Conservation (phyloP, 2,329 filamentous ascomycete species). For the Xylariomycetidae sp. region DNA sequence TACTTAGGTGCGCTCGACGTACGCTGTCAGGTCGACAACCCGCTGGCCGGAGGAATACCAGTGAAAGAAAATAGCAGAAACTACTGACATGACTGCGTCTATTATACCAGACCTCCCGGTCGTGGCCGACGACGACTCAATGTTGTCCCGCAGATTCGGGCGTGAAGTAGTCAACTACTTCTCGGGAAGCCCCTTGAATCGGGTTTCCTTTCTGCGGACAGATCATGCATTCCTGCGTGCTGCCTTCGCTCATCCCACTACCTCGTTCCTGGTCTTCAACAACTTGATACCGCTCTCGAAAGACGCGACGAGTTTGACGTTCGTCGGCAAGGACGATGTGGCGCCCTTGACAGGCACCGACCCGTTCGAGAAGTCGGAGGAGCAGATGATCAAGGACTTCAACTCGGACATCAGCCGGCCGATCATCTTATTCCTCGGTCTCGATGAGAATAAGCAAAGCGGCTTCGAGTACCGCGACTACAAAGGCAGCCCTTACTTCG, state of each 20-base stretch:
- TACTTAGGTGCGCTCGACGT: too few species aligned
- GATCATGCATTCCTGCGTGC: conserved; percentile 64
- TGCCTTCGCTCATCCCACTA: conserved; percentile 59
- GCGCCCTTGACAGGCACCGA: conserved; percentile 62
- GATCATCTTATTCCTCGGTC: conserved; percentile 75
- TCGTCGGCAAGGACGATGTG: conserved; percentile 63
- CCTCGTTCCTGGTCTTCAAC: conserved; percentile 73
- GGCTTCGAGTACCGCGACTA: conserved; percentile 63
- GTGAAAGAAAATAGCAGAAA: neutral
- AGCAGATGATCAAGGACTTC: conserved; percentile 64
- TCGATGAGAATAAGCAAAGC: conserved; percentile 56
- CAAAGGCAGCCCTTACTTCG: conserved; percentile 78
- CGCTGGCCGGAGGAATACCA: neutral
- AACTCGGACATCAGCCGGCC: conserved; percentile 64
- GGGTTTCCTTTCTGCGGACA: conserved; percentile 68
- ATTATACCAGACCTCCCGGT: conserved; percentile 39
- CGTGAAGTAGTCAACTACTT: conserved; percentile 81
- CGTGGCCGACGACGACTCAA: conserved; percentile 48
- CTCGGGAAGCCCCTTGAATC: conserved; percentile 70
- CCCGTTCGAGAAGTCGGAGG: conserved; percentile 66
- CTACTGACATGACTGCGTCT: conserved; percentile 21
- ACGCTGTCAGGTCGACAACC: too few species aligned
- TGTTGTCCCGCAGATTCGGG: conserved; percentile 72
- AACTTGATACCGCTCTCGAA: conserved; percentile 67
- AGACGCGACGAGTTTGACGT: conserved; percentile 57